Percentiles rank a stretch among this genome's conserved stretches.
phyloP scores from a whole-genome alignment of 1,139 yeast species.

The Taphrina wiesneri region DNA sequence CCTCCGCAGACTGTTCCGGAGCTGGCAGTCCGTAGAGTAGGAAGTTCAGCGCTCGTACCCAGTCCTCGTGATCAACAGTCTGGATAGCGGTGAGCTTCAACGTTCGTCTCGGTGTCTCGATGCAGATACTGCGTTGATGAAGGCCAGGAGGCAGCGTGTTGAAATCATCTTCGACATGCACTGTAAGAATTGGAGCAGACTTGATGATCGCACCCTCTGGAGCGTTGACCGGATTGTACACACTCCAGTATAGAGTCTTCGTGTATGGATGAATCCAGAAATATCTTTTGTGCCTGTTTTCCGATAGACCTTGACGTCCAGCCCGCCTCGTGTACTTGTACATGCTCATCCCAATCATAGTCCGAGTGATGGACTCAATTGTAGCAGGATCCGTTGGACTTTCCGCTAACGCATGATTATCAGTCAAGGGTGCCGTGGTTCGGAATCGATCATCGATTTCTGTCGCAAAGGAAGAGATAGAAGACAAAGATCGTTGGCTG shows the following conservation, averaged over 20 bases:
- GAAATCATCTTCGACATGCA: constrained; percentile 77
- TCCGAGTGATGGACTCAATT: constrained; percentile 86
- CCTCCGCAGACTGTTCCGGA: constrained; percentile 40
- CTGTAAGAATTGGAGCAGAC: constrained; percentile 78
- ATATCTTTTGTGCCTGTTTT: constrained; percentile 82
- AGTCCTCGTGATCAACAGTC: constrained; percentile 82
- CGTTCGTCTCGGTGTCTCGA: constrained; percentile 67
- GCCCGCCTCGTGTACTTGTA: constrained; percentile 72
- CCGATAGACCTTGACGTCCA: constrained; percentile 53
- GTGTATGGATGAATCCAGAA: constrained; percentile 98
- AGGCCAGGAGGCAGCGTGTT: constrained; percentile 90
- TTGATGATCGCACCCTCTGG: constrained; percentile 61
- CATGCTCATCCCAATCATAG: constrained; percentile 87
- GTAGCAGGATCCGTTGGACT: constrained; percentile 45
- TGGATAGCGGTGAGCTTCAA: constrained; percentile 85
- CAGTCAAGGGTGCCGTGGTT: neutral
- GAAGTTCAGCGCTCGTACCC: constrained; percentile 84
- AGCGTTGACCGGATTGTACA: constrained; percentile 68
- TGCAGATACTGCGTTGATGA: constrained; percentile 78
- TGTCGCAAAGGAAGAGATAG: constrained; percentile 29
- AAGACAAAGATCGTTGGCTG: constrained; percentile 17
- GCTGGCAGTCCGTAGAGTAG: constrained; percentile 61
- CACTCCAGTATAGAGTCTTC: constrained; percentile 86
- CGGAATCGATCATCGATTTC: constrained; percentile 15
- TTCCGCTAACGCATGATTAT: neutral